Conservation (phyloP, 768 basidiomycete genomes). For the Lepiota brunneoincarnata region DNA sequence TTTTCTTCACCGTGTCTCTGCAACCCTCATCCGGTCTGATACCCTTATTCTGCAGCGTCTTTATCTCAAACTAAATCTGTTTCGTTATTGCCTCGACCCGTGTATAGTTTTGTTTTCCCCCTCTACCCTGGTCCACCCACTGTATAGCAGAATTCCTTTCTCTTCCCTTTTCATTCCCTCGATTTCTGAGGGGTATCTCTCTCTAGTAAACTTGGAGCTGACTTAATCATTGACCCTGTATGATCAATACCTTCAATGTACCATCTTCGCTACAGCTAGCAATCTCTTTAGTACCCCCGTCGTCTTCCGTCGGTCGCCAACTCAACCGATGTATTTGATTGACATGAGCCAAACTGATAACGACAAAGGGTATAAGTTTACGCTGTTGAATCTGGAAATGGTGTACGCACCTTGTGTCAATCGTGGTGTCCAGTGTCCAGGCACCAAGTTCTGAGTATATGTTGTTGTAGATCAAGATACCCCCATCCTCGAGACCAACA, state of each 20-base stretch:
- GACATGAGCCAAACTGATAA: constrained; percentile 64
- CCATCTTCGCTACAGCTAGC: constrained; percentile 94
- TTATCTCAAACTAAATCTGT: constrained; percentile 30
- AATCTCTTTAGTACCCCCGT: constrained; percentile 40
- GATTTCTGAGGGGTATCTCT: no score
- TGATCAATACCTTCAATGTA: constrained; percentile 74
- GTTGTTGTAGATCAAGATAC: constrained; percentile 61
- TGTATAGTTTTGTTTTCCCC: constrained; percentile 31
- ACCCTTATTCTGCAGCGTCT: constrained; percentile 57
- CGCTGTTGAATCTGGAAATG: not conserved
- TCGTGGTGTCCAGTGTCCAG: constrained; percentile 46
- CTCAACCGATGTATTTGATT: constrained; percentile 76
- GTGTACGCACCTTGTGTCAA: constrained; percentile 51
- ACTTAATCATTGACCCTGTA: constrained; percentile 52
- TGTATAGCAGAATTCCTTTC: constrained; percentile 64
- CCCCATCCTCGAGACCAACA: constrained; percentile 82
- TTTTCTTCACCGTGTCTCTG: constrained; percentile 39
- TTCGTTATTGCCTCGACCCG: constrained; percentile 42
- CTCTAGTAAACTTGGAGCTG: constrained; percentile 26
- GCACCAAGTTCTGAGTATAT: constrained; percentile 22
- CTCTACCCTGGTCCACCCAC: constrained; percentile 44
- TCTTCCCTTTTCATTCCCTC: constrained; percentile 35
- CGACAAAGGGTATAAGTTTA: not conserved
- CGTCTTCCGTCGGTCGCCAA: constrained; percentile 59
- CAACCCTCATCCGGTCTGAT: constrained; percentile 61